phyloP scores from a whole-genome alignment of 176 grass and related monocot genomes.

The Aegilops speltoides region DNA sequence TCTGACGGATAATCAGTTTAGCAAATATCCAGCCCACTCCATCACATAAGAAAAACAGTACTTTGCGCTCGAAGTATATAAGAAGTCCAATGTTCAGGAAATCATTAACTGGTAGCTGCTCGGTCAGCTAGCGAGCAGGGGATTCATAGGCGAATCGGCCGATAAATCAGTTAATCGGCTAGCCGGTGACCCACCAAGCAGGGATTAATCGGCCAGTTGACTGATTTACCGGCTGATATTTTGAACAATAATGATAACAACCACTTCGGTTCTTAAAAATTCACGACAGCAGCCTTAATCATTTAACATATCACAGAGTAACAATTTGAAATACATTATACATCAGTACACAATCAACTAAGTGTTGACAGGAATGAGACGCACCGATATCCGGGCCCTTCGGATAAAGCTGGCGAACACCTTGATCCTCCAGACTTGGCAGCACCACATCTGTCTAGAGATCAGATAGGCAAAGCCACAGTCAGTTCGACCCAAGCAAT shows the following conservation, averaged over 20 bases:
- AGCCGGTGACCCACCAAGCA: neutral
- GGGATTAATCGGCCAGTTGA: neutral
- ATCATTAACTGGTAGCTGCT: neutral
- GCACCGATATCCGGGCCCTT: slow-evolving; percentile 62
- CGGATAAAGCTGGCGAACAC: slow-evolving; percentile 80
- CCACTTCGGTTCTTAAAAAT: neutral
- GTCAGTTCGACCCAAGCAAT: slow-evolving; percentile 1
- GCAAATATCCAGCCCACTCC: neutral
- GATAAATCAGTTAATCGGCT: neutral
- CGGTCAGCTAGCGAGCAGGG: neutral
- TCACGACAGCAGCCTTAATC: neutral
- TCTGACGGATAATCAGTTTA: slow-evolving; percentile 49
- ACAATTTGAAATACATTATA: neutral
- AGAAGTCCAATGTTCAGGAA: neutral
- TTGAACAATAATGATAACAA: neutral
- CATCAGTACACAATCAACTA: neutral
- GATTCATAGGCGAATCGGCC: too few relatives aligned
- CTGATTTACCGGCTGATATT: neutral
- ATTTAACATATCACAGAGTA: slow-evolving; percentile 2
- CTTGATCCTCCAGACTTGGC: slow-evolving; percentile 84
- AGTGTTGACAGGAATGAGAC: neutral
- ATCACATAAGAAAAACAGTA: neutral
- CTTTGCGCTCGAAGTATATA: neutral
- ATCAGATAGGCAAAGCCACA: neutral
- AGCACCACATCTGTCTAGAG: slow-evolving; percentile 72